A percentile compares a stretch with the other conserved stretches of the same genome.
Evolutionary conservation across 2,329 filamentous ascomycete genomes (phyloP).

Genomic region (Neoscytalidium dimidiatum): DNA sequence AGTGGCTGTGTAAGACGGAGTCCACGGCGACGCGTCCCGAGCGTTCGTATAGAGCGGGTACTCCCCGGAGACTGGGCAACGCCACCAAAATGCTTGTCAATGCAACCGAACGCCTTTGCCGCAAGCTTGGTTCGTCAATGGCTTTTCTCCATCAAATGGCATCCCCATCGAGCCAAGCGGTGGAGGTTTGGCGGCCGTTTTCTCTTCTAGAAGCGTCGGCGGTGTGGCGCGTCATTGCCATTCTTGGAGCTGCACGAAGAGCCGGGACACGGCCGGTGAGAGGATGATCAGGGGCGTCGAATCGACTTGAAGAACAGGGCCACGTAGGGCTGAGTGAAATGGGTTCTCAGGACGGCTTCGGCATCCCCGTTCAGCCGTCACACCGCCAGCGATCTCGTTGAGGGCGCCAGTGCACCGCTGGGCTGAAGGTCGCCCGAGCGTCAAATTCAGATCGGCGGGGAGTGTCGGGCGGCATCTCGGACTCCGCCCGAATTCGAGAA

Average conservation of each 20-base stretch:
- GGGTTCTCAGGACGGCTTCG: background rate
- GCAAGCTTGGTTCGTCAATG: background rate
- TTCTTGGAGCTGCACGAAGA: background rate
- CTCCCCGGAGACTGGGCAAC: background rate
- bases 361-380: background rate
- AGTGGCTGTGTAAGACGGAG: background rate
- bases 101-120: background rate
- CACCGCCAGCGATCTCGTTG: constrained; percentile 16
- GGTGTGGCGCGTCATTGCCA: background rate
- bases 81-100: constrained; percentile 6
- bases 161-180: background rate
- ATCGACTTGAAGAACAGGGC: background rate
- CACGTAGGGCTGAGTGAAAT: constrained; percentile 6
- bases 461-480: background rate
- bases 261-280: constrained; percentile 2
- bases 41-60: background rate
- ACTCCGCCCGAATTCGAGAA: background rate
- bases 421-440: background rate
- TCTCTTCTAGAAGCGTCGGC: background rate
- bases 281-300: constrained; percentile 10
- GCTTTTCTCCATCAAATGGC: background rate
- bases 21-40: background rate
- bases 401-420: background rate
- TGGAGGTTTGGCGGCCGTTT: background rate
- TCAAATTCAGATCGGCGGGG: background rate